A percentile compares a stretch with the other conserved stretches of the same genome.
These are phyloP conservation scores for Castanea mollissima DNA, from an alignment of 306 rosid species.

Conservation along the genomic window DNA sequence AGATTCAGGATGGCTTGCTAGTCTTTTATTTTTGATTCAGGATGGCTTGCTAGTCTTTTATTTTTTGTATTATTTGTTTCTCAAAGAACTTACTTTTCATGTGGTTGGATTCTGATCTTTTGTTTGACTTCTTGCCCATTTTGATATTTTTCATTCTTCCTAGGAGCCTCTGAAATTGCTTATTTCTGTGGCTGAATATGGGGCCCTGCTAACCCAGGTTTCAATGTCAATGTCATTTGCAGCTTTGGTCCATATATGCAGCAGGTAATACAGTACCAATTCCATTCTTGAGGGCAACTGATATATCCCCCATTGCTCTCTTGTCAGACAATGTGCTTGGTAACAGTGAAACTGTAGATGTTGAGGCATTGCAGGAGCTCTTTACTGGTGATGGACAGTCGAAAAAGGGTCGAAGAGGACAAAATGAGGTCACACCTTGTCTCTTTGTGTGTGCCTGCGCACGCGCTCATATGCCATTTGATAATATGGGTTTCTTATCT, in stretches of 20 bases:
- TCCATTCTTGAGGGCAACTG: constrained; percentile 97
- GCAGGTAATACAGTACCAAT: constrained; percentile 97
- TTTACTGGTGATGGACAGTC: constrained; percentile 88
- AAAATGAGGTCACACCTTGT: constrained; percentile 63
- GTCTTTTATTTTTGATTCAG: not conserved
- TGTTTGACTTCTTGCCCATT: not conserved
- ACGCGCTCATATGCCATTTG: not conserved
- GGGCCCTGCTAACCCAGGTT: not conserved
- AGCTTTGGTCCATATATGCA: constrained; percentile 99
- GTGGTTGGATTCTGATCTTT: not conserved
- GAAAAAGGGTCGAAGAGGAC: constrained; percentile 87
- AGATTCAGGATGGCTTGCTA: not conserved
- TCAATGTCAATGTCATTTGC: constrained; percentile 28
- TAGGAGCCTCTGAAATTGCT: not conserved
- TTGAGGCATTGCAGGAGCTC: constrained; percentile 93
- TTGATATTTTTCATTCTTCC: not conserved
- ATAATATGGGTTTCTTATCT: constrained; percentile 13
- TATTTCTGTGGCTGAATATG: constrained; percentile 6
- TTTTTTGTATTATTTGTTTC: not conserved
- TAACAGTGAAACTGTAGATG: constrained; percentile 46
- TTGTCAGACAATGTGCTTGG: constrained; percentile 90
- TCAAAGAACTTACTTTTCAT: not conserved
- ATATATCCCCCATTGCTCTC: constrained; percentile 97
- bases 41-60: not conserved
- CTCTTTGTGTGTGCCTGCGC: not conserved